phyloP scores from a whole-genome alignment of 2,329 filamentous ascomycete species.

The Alternaria infectoria region DNA sequence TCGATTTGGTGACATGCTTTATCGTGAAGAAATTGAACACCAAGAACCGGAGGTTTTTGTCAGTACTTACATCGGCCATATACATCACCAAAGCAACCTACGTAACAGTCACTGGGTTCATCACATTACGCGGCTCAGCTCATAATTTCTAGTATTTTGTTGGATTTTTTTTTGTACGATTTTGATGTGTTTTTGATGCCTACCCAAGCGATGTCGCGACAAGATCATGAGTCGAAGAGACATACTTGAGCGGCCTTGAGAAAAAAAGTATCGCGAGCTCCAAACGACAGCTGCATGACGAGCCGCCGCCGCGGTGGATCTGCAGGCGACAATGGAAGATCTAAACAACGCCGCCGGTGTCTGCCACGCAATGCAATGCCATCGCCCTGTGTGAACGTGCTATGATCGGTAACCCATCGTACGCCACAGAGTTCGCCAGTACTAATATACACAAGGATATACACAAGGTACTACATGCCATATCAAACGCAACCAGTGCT shows the following conservation, averaged over 20 bases:
- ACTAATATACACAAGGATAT: not conserved
- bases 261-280: not conserved
- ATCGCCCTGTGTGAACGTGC: not conserved
- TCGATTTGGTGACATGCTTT: not conserved
- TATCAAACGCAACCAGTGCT: not conserved
- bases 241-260: not conserved
- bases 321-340: not conserved
- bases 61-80: not conserved
- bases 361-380: not conserved
- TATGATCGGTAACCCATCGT: not conserved
- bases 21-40: not conserved
- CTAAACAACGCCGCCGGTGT: not conserved
- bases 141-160: not conserved
- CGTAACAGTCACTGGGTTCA: not conserved
- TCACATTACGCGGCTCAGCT: not conserved
- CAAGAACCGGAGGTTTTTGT: not conserved
- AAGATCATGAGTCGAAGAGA: not conserved
- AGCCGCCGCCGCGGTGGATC: not conserved
- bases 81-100: not conserved
- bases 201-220: not conserved
- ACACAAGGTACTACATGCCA: not conserved
- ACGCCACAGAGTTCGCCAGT: not conserved
- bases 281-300: not conserved
- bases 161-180: not conserved
- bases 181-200: not conserved